These are phyloP conservation scores for Suillus occidentalis DNA, from an alignment of 768 basidiomycete genomes.

Conservation along the genomic window DNA sequence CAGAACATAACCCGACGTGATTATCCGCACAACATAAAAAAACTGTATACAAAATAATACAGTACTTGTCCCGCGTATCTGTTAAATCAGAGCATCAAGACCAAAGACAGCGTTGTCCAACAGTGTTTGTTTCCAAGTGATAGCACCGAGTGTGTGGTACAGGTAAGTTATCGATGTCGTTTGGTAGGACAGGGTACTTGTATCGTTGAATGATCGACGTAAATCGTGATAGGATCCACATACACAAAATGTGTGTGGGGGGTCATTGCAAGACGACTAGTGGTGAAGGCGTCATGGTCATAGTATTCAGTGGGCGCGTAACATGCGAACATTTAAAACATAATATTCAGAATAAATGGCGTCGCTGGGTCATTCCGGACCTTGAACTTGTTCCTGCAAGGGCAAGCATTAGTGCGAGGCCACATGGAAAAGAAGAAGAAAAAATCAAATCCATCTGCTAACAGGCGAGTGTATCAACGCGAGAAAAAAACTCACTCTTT, in stretches of 20 bases:
- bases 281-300: not conserved
- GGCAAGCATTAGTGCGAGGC: not conserved
- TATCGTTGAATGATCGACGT: not conserved
- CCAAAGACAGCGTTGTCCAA: not conserved
- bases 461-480: not conserved
- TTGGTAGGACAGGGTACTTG: not conserved
- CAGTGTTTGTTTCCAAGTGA: not conserved
- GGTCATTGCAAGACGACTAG: no score
- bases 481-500: conserved; percentile 16
- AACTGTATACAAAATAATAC: conserved; percentile 3
- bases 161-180: conserved; percentile 1
- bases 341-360: conserved; percentile 16
- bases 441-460: not conserved
- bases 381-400: conserved; percentile 24
- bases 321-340: conserved; percentile 4
- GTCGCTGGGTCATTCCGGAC: not conserved
- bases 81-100: conserved; percentile 3
- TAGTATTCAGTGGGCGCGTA: not conserved
- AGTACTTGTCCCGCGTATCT: not conserved
- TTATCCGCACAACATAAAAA: not conserved
- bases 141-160: not conserved
- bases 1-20: not conserved
- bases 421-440: not conserved
- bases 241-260: not conserved
- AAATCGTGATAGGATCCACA: not conserved